Base-by-base conservation (phyloP, 73 alveolate genomes). In the Paramecium octaurelia region DNA sequence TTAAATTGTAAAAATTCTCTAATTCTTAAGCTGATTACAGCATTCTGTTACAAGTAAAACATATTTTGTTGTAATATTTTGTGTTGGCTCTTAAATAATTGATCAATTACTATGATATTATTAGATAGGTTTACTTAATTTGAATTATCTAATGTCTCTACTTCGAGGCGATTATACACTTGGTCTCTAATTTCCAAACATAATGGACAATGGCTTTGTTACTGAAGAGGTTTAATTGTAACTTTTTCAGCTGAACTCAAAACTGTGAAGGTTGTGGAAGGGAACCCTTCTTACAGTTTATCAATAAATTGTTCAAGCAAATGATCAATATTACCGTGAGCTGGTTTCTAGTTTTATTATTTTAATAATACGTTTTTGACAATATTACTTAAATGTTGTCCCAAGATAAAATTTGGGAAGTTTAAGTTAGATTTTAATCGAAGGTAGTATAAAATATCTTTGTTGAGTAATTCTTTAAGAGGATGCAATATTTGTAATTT, bases 81-180 rank as follows among this genome's bases (percentile, higher is more conserved):
- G 31, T 27, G 1, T 27, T 27, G 31, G 31, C 31, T 57, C 71
- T 18, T 73, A 31, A 73, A 5, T 73, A 24, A 11, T 10, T 12
- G 68, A 73, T 73, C 88, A 27, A 23, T 77, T 77, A 1, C 90
- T 77, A 71, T 34, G 16, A 11, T 12, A 14, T 71, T 27, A 14
- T 21, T 69, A 21, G 9, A 50, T 50, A 29, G 10, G 2, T 4
- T 34, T 71, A 71, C 86, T 36, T 71, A 77, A 77, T 77, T 77
- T 6, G 75, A 43, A 77, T 77, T 77, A 34, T 76, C 89, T 18
- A 76, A 43, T 2, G 89, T 42, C 38, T 76, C 89, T 20, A 76
- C 71, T 76, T 76, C 89, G 7, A 76, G 69, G 3, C 70, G 42
- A 76, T 76, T 76, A 29, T 76, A 76, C 36, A 76, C 89, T 43